Conservation (phyloP, 192 early-diverging fungal species). For the Coemansia sp. region DNA sequence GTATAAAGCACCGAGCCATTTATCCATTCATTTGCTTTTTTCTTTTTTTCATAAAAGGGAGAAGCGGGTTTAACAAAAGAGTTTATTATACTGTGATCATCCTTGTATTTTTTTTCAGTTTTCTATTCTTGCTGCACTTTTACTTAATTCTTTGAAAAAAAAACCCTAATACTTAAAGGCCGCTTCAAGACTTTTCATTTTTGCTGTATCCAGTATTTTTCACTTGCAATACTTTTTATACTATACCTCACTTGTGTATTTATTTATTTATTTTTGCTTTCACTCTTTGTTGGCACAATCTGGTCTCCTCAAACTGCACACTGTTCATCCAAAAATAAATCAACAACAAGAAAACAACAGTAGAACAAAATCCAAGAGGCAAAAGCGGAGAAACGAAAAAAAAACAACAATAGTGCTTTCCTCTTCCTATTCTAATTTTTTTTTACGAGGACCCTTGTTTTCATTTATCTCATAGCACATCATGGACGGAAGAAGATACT, state of each 20-base stretch:
- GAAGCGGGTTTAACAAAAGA: too few species aligned
- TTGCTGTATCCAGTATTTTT: not conserved
- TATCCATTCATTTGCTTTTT: too few species aligned
- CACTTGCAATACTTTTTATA: not conserved
- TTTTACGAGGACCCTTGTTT: too few species aligned
- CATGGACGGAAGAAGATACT: conserved; percentile 8
- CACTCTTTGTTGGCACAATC: not conserved
- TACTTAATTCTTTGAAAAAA: not conserved
- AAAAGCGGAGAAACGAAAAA: too few species aligned
- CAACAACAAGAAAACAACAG: not conserved
- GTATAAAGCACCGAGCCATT: too few species aligned
- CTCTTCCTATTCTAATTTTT: too few species aligned
- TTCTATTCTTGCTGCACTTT: too few species aligned
- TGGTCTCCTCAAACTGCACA: not conserved
- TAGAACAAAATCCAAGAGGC: not conserved
- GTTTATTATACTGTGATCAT: too few species aligned
- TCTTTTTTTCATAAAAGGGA: too few species aligned
- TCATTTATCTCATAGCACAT: not conserved
- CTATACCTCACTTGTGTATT: not conserved
- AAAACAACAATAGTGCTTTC: too few species aligned
- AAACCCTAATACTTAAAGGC: not conserved
- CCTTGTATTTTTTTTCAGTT: too few species aligned
- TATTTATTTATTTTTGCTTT: not conserved
- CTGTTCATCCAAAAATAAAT: not conserved
- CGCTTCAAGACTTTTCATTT: not conserved